A percentile compares a stretch with the other conserved stretches of the same genome.
phyloP scores from a whole-genome alignment of 352 stramenopile species.

The Elongisporangium anandrum region DNA sequence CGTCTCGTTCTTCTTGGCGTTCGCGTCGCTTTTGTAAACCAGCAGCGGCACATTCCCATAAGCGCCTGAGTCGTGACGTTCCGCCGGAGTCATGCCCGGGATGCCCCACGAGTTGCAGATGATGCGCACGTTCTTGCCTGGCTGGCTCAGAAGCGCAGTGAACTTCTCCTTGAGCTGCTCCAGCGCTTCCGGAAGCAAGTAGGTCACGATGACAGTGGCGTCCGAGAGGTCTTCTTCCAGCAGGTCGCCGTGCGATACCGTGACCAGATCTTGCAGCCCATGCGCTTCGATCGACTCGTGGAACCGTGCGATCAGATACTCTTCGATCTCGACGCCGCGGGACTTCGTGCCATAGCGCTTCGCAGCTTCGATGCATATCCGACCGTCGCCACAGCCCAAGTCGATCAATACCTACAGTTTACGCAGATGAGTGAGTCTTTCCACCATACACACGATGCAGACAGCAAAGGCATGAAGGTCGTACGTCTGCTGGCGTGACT shows the following conservation, averaged over 20 bases:
- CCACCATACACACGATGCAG: not conserved
- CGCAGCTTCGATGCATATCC: slow-evolving; percentile 54
- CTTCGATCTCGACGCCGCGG: slow-evolving; percentile 53
- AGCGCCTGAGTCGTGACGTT: slow-evolving; percentile 27
- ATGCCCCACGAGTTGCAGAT: slow-evolving; percentile 69
- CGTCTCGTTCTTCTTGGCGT: not conserved
- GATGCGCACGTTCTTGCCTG: slow-evolving; percentile 34
- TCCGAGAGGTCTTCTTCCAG: slow-evolving; percentile 42
- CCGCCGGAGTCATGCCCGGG: slow-evolving; percentile 19
- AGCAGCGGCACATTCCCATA: slow-evolving; percentile 50
- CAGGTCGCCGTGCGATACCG: slow-evolving; percentile 41
- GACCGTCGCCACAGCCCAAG: slow-evolving; percentile 51
- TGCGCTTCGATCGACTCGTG: slow-evolving; percentile 25
- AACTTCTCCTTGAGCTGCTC: slow-evolving; percentile 35
- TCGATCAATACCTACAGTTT: slow-evolving; percentile 36
- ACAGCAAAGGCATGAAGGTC: slow-evolving; percentile 8
- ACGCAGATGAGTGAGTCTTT: not conserved
- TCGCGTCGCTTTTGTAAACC: slow-evolving; percentile 45
- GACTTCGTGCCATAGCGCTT: slow-evolving; percentile 33
- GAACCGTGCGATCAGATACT: slow-evolving; percentile 47
- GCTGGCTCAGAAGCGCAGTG: slow-evolving; percentile 22
- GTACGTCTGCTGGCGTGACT: slow-evolving; percentile 35
- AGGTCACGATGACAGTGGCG: slow-evolving; percentile 55
- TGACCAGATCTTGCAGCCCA: slow-evolving; percentile 35
- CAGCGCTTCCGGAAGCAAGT: slow-evolving; percentile 49